phyloP scores from a whole-genome alignment of 352 stramenopile genomes.

The Globisporangium echinulatum region DNA sequence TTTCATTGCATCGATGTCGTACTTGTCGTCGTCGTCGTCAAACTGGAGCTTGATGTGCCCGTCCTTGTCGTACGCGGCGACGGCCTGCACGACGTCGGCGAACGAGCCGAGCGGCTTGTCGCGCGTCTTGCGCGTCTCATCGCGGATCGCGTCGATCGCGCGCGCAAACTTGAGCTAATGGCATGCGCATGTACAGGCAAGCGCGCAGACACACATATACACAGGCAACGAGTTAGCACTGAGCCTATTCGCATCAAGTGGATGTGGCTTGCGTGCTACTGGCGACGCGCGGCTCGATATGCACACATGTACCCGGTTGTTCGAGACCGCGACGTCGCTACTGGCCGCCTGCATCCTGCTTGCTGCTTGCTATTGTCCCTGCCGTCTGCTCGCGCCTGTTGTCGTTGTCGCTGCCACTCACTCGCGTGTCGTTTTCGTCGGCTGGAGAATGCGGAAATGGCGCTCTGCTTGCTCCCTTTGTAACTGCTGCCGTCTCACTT shows the following conservation, averaged over 20 bases:
- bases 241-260: no score
- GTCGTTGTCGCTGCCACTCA: no score
- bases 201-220: background rate
- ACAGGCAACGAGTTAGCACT: background rate
- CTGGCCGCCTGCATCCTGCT: background rate
- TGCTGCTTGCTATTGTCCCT: no score
- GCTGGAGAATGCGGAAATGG: background rate
- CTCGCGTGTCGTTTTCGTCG: background rate
- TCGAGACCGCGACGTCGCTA: background rate
- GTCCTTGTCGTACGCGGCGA: constrained; percentile 14
- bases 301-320: background rate
- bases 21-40: constrained; percentile 24
- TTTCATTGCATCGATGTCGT: constrained; percentile 18
- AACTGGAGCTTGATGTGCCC: constrained; percentile 33
- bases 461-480: no score
- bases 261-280: background rate
- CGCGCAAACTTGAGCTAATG: constrained; percentile 7
- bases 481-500: no score
- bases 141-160: constrained; percentile 9
- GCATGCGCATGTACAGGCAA: background rate
- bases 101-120: constrained; percentile 11
- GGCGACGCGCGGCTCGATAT: no score
- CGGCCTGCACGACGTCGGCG: constrained; percentile 11
- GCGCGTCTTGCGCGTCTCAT: constrained; percentile 6
- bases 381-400: no score